These are phyloP conservation scores for Ustilago cynodontis DNA, from an alignment of 1,284 basidiomycete species.

Conservation along the genomic window DNA sequence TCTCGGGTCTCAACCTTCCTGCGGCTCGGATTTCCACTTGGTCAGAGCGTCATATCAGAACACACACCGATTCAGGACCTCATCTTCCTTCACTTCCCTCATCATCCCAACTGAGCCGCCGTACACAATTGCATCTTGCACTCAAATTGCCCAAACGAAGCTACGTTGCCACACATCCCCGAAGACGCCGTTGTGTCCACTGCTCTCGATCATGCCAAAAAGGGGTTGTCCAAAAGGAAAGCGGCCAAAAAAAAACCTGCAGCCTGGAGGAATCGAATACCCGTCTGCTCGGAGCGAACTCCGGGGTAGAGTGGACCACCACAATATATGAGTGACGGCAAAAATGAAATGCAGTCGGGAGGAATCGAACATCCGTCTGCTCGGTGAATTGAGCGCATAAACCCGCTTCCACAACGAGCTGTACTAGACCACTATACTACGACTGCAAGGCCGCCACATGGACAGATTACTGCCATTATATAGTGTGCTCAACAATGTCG, in stretches of 20 bases:
- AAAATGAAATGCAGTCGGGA: slow-evolving; percentile 29
- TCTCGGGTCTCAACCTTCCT: background rate
- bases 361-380: slow-evolving; percentile 52
- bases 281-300: slow-evolving; percentile 52
- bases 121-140: no score
- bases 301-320: no score
- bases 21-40: slow-evolving; percentile 22
- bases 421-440: slow-evolving; percentile 44
- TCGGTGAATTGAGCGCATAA: slow-evolving; percentile 11
- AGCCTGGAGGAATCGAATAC: slow-evolving; percentile 48
- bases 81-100: background rate
- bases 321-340: no score
- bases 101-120: no score
- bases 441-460: background rate
- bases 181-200: no score
- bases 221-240: background rate
- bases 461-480: background rate
- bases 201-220: no score
- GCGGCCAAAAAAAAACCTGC: slow-evolving; percentile 17
- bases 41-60: slow-evolving; percentile 28
- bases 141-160: no score
- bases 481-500: no score
- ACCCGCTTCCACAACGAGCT: slow-evolving; percentile 28
- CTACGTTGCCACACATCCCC: no score
- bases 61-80: background rate